phyloP scores from a whole-genome alignment of 306 rosid species.

The Cotoneaster glaucophyllus region DNA sequence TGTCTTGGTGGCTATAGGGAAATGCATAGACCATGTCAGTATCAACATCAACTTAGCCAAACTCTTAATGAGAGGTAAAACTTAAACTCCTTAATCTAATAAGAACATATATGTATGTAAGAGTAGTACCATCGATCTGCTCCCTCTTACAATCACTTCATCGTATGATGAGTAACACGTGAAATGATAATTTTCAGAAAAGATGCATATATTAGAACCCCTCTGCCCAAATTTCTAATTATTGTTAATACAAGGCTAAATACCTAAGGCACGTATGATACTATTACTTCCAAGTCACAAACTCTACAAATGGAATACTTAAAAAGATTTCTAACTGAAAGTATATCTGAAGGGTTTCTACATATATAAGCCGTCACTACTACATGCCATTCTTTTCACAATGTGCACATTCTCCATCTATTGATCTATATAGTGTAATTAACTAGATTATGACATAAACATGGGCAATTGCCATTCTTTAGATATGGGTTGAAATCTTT shows the following conservation, averaged over 20 bases:
- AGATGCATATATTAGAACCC: neutral
- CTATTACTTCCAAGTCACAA: neutral
- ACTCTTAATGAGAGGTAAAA: neutral
- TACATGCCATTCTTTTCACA: neutral
- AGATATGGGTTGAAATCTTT: neutral
- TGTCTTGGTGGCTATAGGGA: neutral
- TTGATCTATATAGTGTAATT: neutral
- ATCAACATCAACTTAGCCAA: too few relatives aligned
- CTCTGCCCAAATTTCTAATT: neutral
- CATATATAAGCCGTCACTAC: neutral
- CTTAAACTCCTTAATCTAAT: neutral
- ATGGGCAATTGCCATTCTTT: neutral
- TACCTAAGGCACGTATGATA: neutral
- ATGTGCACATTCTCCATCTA: neutral
- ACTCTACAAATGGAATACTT: neutral
- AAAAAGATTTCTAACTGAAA: neutral
- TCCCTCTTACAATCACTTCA: too few relatives aligned
- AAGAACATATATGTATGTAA: too few relatives aligned
- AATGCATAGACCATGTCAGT: too few relatives aligned
- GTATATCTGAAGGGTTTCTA: neutral
- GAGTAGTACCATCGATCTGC: too few relatives aligned
- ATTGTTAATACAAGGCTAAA: neutral
- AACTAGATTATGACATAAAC: neutral
- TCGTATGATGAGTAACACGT: too few relatives aligned
- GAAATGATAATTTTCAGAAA: neutral